Conservation (phyloP, 2,329 filamentous ascomycete species). For the Epichloe scottii region DNA sequence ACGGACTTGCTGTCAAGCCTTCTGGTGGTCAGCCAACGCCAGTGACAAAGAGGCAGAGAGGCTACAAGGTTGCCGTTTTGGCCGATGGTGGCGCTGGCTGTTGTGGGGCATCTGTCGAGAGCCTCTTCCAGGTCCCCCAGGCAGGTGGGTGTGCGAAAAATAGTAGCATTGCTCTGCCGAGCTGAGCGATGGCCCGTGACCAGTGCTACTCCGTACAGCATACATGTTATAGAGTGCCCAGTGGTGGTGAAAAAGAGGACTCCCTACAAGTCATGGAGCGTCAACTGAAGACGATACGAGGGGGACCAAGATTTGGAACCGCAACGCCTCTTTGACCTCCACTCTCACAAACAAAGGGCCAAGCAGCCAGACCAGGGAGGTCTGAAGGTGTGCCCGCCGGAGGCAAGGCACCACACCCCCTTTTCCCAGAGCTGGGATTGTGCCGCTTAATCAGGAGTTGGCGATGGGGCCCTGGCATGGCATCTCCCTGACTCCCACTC, state of each 20-base stretch:
- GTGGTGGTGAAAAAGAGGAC: no score
- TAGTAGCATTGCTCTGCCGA: no score
- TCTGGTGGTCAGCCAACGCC: neutral
- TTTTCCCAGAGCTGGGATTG: neutral
- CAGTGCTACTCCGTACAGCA: no score
- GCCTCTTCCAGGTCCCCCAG: neutral
- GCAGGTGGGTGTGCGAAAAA: no score
- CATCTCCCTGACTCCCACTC: neutral
- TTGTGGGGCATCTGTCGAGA: neutral
- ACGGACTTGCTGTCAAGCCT: neutral
- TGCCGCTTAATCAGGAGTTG: constrained; percentile 1
- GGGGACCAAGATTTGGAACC: neutral
- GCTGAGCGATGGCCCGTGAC: no score
- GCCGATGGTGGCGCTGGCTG: constrained; percentile 3
- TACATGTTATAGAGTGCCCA: no score
- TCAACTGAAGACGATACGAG: neutral
- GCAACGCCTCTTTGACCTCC: neutral
- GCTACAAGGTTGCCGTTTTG: constrained; percentile 1
- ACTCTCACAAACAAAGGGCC: neutral
- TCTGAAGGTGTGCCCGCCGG: neutral
- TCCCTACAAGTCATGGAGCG: no score
- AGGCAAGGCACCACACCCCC: neutral
- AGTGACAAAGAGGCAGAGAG: neutral
- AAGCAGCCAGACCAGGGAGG: neutral
- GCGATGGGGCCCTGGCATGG: constrained; percentile 3